phyloP scores from a whole-genome alignment of 345 rosid species.

The Ailanthus altissimus region DNA sequence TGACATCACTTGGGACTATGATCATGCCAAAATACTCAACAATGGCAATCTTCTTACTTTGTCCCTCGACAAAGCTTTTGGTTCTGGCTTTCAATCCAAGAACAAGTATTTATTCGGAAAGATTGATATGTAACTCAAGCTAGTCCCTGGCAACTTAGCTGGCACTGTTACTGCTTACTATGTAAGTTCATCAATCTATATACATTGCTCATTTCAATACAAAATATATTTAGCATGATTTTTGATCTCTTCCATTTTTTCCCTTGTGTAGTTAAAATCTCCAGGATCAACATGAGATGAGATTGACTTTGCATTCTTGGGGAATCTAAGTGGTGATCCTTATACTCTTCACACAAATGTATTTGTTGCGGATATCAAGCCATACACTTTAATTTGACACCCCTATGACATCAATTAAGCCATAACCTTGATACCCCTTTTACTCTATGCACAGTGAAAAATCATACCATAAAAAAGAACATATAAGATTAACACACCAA shows the following conservation, averaged over 20 bases:
- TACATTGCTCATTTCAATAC: background rate
- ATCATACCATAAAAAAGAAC: no score
- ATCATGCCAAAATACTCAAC: slow-evolving; percentile 43
- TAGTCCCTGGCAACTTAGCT: slow-evolving; percentile 51
- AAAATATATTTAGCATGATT: background rate
- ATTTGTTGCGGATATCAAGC: no score
- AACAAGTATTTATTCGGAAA: slow-evolving; percentile 46
- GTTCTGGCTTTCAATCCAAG: slow-evolving; percentile 54
- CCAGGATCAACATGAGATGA: slow-evolving; percentile 50
- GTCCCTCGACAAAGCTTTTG: slow-evolving; percentile 42
- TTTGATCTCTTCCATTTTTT: background rate
- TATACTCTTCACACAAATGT: slow-evolving; percentile 49
- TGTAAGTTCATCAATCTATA: slow-evolving; percentile 16
- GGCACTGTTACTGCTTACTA: slow-evolving; percentile 49
- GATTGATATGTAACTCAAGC: slow-evolving; percentile 49
- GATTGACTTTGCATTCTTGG: slow-evolving; percentile 51
- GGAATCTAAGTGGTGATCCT: slow-evolving; percentile 46
- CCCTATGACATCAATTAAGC: no score
- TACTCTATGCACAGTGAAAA: no score
- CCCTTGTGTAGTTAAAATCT: slow-evolving; percentile 36
- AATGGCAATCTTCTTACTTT: slow-evolving; percentile 48
- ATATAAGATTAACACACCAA: no score
- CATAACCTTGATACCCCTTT: no score
- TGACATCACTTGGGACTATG: slow-evolving; percentile 54
- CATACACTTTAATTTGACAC: no score